phyloP scores from a whole-genome alignment of 371 early-diverging fungal genomes.

The Dinochytrium kinnereticum region DNA sequence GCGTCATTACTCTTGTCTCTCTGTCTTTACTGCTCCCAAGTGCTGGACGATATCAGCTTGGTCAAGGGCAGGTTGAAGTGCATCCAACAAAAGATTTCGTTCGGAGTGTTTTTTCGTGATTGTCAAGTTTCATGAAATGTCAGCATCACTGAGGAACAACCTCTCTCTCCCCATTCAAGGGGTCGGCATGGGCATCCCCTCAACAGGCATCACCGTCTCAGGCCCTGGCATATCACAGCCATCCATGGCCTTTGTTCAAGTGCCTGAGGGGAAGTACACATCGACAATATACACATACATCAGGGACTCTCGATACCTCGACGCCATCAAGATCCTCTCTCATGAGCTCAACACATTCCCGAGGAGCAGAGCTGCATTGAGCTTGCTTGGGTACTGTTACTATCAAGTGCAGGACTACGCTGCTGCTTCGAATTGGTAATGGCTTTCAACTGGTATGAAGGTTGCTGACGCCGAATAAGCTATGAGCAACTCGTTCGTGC shows the following conservation, averaged over 20 bases:
- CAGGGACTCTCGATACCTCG: conserved; percentile 49
- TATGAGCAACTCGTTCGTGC: conserved; percentile 57
- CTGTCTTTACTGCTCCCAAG: too few relatives aligned
- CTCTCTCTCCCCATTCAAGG: background rate
- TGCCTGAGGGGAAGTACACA: conserved; percentile 58
- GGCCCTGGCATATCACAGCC: background rate
- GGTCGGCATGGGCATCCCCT: background rate
- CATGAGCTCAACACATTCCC: conserved; percentile 47
- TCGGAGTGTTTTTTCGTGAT: background rate
- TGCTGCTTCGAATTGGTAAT: conserved; percentile 50
- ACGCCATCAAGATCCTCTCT: conserved; percentile 55
- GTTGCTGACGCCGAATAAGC: conserved; percentile 33
- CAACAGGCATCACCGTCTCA: background rate
- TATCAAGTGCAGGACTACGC: conserved; percentile 57
- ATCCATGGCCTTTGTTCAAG: conserved; percentile 35
- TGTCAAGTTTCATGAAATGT: too few relatives aligned
- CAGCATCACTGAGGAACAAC: background rate
- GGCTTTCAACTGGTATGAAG: background rate
- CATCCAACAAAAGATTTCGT: background rate
- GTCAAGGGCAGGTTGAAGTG: too few relatives aligned
- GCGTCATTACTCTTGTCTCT: too few relatives aligned
- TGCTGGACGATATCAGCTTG: too few relatives aligned
- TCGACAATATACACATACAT: conserved; percentile 57
- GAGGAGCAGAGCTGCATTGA: conserved; percentile 49
- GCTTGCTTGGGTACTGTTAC: conserved; percentile 56